Evolutionary conservation across 1,284 basidiomycete genomes (phyloP), one percentile per base, ranked within the genome.

Genomic region (Puccinia triticina): DNA sequence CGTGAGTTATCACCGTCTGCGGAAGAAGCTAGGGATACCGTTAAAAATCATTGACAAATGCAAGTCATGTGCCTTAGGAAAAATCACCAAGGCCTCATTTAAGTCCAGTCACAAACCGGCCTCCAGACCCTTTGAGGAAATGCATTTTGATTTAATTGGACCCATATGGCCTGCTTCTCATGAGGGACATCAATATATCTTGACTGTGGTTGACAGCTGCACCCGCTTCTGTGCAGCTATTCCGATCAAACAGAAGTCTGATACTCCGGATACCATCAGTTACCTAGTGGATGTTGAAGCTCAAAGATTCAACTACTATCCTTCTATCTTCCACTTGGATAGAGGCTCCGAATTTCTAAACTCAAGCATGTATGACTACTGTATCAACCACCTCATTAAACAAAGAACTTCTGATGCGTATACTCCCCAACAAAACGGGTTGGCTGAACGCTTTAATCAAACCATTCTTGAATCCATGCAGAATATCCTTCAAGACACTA

Each of bases 381-480:
- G 21, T 32, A 23, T 8, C 2, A 53, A 32, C 12, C 34, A 59
- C 23, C 5, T 26, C 1, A 76, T 76, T n/a, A 59, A 14, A 32
- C 3, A 4, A 1, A 2, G 48, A 37, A 4, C 2, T 7, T 59
- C 74, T 7, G n/a, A 53, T 46, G 34, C 55, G 1, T 57, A 64
- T 14, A 76, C 74, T 5, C 74, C 55, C 16, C 74, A 76, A 32
- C 74, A 76, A n/a, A n/a, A n/a, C n/a, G n/a, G n/a, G n/a, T n/a
- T n/a, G n/a, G n/a, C n/a, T n/a, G n/a, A n/a, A n/a, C n/a, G n/a
- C n/a, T n/a, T n/a, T n/a, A n/a, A n/a, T n/a, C n/a, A n/a, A n/a
- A n/a, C n/a, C n/a, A n/a, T n/a, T n/a, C n/a, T n/a, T n/a, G n/a
- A n/a, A n/a, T n/a, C n/a, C n/a, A n/a, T n/a, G n/a, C n/a, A n/a